Percentiles rank a stretch among this genome's conserved stretches.
Conservation (phyloP, 345 rosid genomes). For the Sonneratia alba region DNA sequence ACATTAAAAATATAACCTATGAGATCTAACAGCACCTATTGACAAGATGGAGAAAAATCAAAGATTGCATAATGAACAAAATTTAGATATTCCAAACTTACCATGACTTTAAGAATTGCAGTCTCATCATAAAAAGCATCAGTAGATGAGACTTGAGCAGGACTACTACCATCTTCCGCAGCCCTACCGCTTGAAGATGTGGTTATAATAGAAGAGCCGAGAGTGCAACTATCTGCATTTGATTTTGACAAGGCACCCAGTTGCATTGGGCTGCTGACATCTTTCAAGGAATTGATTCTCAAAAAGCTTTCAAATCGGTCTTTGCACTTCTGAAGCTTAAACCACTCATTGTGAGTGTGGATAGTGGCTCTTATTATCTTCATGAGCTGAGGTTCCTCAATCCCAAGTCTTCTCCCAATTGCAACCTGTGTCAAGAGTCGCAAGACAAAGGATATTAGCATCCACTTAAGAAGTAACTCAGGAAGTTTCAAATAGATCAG, state of each 20-base stretch:
- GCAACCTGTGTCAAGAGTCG: constrained; percentile 41
- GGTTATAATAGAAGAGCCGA: constrained; percentile 68
- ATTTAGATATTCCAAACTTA: constrained; percentile 24
- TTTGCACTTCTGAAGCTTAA: constrained; percentile 91
- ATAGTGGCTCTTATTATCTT: constrained; percentile 80
- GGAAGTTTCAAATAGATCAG: not conserved
- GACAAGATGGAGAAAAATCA: not conserved
- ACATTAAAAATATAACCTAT: not conserved
- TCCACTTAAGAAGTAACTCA: not conserved
- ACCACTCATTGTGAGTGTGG: constrained; percentile 79
- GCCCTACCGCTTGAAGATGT: constrained; percentile 53
- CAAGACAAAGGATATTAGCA: not conserved
- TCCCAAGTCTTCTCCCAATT: constrained; percentile 60
- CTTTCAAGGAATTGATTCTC: constrained; percentile 66
- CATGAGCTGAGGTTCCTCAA: constrained; percentile 87
- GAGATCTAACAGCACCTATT: not conserved
- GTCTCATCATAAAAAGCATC: constrained; percentile 67
- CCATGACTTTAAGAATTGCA: constrained; percentile 98
- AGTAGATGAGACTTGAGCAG: constrained; percentile 56
- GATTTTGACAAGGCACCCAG: constrained; percentile 44
- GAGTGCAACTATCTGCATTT: constrained; percentile 51
- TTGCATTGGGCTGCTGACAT: constrained; percentile 41
- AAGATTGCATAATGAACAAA: not conserved
- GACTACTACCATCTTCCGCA: constrained; percentile 74
- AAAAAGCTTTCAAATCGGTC: constrained; percentile 54